These are phyloP conservation scores for Pseudisothecium myosuroides DNA, from an alignment of 225 moss, liverwort and hornwort genomes.

Conservation along the genomic window DNA sequence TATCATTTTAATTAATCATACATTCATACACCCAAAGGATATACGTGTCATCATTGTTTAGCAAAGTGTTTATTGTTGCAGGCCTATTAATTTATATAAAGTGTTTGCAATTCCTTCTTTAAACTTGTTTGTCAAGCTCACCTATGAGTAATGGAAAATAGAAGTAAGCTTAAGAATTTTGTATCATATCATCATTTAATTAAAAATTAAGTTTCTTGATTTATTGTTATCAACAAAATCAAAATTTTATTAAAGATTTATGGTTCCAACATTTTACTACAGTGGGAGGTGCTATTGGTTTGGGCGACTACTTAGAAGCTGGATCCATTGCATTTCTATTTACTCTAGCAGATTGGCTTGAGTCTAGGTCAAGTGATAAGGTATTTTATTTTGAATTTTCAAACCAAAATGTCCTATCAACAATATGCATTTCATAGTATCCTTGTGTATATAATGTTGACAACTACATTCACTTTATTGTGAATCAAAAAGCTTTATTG, in stretches of 20 bases:
- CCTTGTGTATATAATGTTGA: background rate
- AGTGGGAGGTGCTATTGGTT: slow-evolving; percentile 42
- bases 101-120: background rate
- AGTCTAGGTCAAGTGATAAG: slow-evolving; percentile 51
- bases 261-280: background rate
- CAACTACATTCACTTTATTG: background rate
- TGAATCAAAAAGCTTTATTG: background rate
- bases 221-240: background rate
- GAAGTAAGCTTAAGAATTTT: background rate
- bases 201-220: background rate
- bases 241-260: background rate
- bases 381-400: background rate
- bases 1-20: background rate
- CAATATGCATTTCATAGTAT: background rate
- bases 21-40: no score
- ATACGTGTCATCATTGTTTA: background rate
- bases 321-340: slow-evolving; percentile 51
- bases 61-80: background rate
- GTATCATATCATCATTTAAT: background rate
- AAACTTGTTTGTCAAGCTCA: background rate
- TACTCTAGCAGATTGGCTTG: slow-evolving; percentile 45
- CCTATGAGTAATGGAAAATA: background rate
- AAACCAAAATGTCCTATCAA: background rate
- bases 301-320: slow-evolving; percentile 52
- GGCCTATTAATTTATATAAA: background rate